Conservation (phyloP, 2,329 filamentous ascomycete genomes). For the Arthroderma sp. region DNA sequence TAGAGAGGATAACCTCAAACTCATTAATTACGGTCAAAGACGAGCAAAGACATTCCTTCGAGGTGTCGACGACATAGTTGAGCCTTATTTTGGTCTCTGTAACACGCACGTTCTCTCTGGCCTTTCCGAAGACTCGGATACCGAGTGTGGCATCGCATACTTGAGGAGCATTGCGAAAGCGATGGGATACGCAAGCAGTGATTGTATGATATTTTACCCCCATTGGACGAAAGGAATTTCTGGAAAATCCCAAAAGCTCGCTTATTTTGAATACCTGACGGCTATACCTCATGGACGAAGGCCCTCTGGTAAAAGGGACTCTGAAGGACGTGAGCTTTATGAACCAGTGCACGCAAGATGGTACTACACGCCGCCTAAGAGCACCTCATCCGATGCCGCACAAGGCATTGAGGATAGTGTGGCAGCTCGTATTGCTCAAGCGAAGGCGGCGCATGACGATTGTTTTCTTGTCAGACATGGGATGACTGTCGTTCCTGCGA, state of each 20-base stretch:
- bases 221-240: too few relatives aligned
- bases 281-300: not conserved
- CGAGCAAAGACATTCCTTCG: not conserved
- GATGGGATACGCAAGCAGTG: not conserved
- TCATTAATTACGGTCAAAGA: not conserved
- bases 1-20: not conserved
- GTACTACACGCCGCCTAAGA: too few relatives aligned
- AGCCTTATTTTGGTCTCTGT: conserved; percentile 5
- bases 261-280: not conserved
- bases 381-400: too few relatives aligned
- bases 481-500: not conserved
- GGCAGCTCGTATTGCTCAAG: not conserved
- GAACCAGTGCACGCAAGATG: not conserved
- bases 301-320: not conserved
- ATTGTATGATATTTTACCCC: not conserved
- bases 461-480: not conserved
- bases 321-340: not conserved
- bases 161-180: not conserved
- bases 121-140: not conserved
- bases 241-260: too few relatives aligned
- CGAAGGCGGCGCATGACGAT: not conserved
- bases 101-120: not conserved
- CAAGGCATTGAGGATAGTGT: too few relatives aligned
- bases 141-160: not conserved
- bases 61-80: not conserved